Percentiles rank a stretch among this genome's conserved stretches.
Evolutionary conservation across 2,329 filamentous ascomycete genomes (phyloP).

Genomic region (Colletotrichum tropicale): DNA sequence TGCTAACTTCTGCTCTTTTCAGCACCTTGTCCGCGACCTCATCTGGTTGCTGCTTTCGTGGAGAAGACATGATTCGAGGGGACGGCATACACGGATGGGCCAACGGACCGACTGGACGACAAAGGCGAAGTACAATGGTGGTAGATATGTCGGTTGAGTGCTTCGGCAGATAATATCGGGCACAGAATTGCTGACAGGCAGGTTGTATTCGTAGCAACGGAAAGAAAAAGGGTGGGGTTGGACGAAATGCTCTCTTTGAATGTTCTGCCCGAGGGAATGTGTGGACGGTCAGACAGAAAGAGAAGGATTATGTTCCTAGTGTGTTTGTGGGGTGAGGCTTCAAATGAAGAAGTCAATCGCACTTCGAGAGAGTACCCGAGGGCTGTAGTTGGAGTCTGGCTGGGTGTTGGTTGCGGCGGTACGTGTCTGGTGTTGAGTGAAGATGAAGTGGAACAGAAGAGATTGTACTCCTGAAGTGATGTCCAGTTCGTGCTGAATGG

Average conservation of each 20-base stretch:
- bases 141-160: background rate
- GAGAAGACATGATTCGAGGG: conserved; percentile 57
- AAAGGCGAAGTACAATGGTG: background rate
- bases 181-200: background rate
- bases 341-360: background rate
- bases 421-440: background rate
- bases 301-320: background rate
- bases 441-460: background rate
- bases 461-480: background rate
- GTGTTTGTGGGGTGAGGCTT: background rate
- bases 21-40: conserved; percentile 71
- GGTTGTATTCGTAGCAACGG: background rate
- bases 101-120: background rate
- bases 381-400: background rate
- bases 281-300: background rate
- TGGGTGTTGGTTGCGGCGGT: background rate
- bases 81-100: background rate
- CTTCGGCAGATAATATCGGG: background rate
- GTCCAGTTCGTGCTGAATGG: background rate
- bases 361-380: background rate
- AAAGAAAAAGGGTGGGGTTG: background rate
- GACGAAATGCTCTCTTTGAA: background rate
- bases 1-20: conserved; percentile 76
- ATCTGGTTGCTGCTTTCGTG: conserved; percentile 67
- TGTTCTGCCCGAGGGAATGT: background rate